Evolutionary conservation across 495 filamentous ascomycete species (phyloP), one percentile per base, ranked within the genome.

Genomic region (Neurospora intermedia): DNA sequence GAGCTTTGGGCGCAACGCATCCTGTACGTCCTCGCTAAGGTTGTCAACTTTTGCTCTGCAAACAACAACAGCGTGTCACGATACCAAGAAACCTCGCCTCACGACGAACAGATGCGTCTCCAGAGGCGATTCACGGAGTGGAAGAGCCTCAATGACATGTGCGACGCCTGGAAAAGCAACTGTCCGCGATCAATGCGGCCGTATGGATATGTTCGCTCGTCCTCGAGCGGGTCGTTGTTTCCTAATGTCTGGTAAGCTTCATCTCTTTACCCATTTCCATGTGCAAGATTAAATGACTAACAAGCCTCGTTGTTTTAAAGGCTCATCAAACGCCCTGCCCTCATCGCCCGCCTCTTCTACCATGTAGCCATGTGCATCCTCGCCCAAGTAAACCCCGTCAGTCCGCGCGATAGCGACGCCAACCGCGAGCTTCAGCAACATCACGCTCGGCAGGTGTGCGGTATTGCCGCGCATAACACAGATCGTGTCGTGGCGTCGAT

Each of bases 1-100:
- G 94, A 97, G 73, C 77, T 92, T n/a, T 99, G 96, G 96, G 90
- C 91, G 8, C 90, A 97, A 78, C 89, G 92, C 39, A 96, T 98
- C 71, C 85, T 97, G 42, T 98, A 94, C 79, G 91, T 97, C 74
- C 87, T 97, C 62, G 94, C 92, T 48, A 98, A 97, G 78, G 88
- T 97, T 43, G 86, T 89, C 71, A 95, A 94, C 77, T 95, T 97
- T 78, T 89, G 91, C 40, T 89, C 91, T 16, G 27, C 54, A 62
- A 62, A 59, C 15, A 62, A 35, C 54, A 62, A 62, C 27, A 87
- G 87, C 41, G 87, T 89, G 7, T 88, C 90, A 4, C 84, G 85
- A 31, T 86, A 88, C 62, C 87, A 89, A 48, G 89, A 90, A 40
- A 77, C 86, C 27, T 87, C 86, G 39, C 87, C 86, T 8, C 84